Base-by-base conservation (phyloP, 495 filamentous ascomycete genomes). In the Podospora australis region DNA sequence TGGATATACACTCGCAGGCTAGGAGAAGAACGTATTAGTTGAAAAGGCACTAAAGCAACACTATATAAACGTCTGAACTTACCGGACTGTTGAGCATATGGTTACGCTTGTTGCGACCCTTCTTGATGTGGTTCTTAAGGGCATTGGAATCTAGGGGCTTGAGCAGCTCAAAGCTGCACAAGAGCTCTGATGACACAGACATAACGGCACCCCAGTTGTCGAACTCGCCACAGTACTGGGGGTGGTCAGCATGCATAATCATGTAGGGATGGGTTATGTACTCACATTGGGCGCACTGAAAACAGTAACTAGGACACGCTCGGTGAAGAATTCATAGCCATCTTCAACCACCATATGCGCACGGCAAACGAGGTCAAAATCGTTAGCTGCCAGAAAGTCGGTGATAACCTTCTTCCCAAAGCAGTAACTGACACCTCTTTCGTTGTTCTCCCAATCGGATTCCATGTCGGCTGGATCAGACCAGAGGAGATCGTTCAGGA, bases 311-410 rank as follows among this genome's bases (percentile, higher is more conserved):
- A 99, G 69, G 47, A 96, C 86, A 34, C 92, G 80, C 57, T 99
- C 92, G 42, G 87, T 92, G 62, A 96, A 99, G 67, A 99, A 99
- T 58, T 99, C 92, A 70, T 99, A 99, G 11, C 92, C 92, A 69
- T 99, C 92, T 63, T 99, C 92, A 14, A 99, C 92, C 41, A 99
- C 92, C 92, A 99, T 99, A 72, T 99, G 92, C 42, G 92, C 92
- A 41, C 92, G 79, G 64, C 94, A 97, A 25, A 99, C 90, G 28
- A 99, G 69, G 67, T 99, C 92, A 63, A 99, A 99, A 60, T 99
- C 92, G 63, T 97, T 91, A 28, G 83, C 79, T 44, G 88, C 85
- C 55, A 99, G 73, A 66, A 99, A 99, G 54, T 96, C 88, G 70
- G 90, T 88, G 49, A 99, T 99, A 41, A 99, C 90, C 60, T 94